Evolutionary conservation across 2,329 filamentous ascomycete species (phyloP).

Genomic region (Sporothrix brasiliensis): DNA sequence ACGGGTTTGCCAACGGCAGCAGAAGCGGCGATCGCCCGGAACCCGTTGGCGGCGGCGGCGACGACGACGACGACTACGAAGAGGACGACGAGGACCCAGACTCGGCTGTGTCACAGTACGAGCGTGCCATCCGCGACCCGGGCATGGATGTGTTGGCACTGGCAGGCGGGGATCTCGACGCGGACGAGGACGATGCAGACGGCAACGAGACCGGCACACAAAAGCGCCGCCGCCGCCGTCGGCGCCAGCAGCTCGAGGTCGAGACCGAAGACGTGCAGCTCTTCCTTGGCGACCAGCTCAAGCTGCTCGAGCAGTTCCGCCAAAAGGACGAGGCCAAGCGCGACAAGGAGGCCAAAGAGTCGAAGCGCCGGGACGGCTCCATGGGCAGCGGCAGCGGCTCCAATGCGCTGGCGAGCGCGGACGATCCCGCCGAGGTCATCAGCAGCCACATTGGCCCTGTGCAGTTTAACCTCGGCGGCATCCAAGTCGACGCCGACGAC

Average conservation of each 20-base stretch:
- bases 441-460: constrained; percentile 90
- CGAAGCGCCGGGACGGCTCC: constrained; percentile 19
- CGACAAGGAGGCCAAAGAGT: constrained; percentile 46
- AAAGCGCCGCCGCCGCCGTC: constrained; percentile 2
- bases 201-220: background rate
- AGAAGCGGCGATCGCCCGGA: background rate
- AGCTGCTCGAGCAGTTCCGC: constrained; percentile 68
- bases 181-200: constrained; percentile 13
- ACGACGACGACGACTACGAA: constrained; percentile 37
- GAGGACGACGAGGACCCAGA: constrained; percentile 46
- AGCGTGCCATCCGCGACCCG: constrained; percentile 77
- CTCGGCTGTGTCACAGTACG: constrained; percentile 72
- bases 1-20: background rate
- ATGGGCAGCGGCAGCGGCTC: constrained; percentile 34
- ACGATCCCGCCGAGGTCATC: constrained; percentile 46
- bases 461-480: constrained; percentile 97
- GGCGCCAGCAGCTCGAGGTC: constrained; percentile 54
- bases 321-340: constrained; percentile 53
- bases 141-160: constrained; percentile 64
- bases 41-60: background rate
- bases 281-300: constrained; percentile 75
- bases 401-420: constrained; percentile 41
- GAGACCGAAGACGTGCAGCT: constrained; percentile 73
- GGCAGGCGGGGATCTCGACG: constrained; percentile 41
- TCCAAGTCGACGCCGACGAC: constrained; percentile 92